A percentile compares a stretch with the other conserved stretches of the same genome.
phyloP scores from a whole-genome alignment of 331 rosid species.

The Acacia pycnantha region DNA sequence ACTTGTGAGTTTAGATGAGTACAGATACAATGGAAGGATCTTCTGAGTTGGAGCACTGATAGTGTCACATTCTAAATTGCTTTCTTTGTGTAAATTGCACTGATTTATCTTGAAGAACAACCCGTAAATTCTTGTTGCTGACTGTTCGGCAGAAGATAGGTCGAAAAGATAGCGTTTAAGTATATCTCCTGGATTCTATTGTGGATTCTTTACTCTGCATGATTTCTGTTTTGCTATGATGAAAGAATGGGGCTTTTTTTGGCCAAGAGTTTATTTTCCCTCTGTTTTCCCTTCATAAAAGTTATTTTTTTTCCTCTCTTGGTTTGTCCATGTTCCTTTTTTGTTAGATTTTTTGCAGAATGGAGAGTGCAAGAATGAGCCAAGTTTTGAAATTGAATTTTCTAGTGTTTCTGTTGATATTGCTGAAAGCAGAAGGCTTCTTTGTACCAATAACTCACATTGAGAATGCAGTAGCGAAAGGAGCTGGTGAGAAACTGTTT shows the following conservation, averaged over 20 bases:
- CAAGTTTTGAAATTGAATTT: constrained; percentile 44
- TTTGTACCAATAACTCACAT: constrained; percentile 70
- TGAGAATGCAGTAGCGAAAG: constrained; percentile 64
- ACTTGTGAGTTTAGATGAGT: not conserved
- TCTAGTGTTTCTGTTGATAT: constrained; percentile 38
- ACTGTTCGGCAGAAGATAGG: not conserved
- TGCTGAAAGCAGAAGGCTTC: constrained; percentile 49
- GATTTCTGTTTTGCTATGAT: not conserved
- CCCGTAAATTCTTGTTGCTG: not conserved
- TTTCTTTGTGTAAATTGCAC: not conserved
- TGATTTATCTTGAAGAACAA: not conserved
- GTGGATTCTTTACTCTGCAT: not conserved
- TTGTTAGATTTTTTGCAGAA: constrained; percentile 50
- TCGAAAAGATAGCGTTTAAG: not conserved
- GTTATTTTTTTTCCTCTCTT: not conserved
- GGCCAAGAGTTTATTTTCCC: not conserved
- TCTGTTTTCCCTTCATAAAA: not conserved
- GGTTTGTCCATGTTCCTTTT: not conserved
- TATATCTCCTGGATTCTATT: not conserved
- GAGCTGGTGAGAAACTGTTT: constrained; percentile 72
- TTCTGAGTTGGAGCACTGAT: not conserved
- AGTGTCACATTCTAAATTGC: not conserved
- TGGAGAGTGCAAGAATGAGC: constrained; percentile 46
- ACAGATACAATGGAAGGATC: not conserved
- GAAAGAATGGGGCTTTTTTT: not conserved